Evolutionary conservation across 345 rosid species (phyloP).

Genomic region (Gossypium arboreum): DNA sequence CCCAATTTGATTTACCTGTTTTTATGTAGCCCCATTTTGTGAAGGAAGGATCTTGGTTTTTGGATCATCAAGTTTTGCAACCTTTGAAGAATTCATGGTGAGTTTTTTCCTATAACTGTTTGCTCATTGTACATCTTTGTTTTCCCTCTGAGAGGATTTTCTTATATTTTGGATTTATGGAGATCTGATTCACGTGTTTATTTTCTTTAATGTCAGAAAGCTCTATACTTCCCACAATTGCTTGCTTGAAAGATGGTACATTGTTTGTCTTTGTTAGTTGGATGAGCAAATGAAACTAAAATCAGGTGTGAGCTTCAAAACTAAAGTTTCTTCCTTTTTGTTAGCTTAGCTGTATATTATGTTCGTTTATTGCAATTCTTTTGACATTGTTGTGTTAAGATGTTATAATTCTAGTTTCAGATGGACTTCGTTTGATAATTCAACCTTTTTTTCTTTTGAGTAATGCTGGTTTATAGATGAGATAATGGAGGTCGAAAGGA

Average conservation of each 20-base stretch:
- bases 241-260: background rate
- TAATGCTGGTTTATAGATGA: slow-evolving; percentile 34
- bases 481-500: slow-evolving; percentile 65
- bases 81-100: slow-evolving; percentile 27
- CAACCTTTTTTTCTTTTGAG: background rate
- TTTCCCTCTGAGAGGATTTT: background rate
- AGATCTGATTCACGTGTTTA: slow-evolving; percentile 8
- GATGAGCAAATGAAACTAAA: slow-evolving; percentile 29
- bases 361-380: background rate
- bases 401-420: background rate
- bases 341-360: background rate
- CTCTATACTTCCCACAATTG: background rate
- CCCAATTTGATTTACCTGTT: slow-evolving; percentile 23
- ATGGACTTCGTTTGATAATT: slow-evolving; percentile 9
- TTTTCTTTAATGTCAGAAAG: background rate
- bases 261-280: background rate
- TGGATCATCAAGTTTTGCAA: slow-evolving; percentile 15
- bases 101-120: background rate
- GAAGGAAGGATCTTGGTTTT: background rate
- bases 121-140: background rate
- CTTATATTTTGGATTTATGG: slow-evolving; percentile 9
- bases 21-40: slow-evolving; percentile 15
- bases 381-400: background rate
- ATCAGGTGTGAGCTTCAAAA: slow-evolving; percentile 6
- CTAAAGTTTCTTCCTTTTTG: background rate